phyloP scores from a whole-genome alignment of 2,329 filamentous ascomycete genomes.

The Bipolaris sorokiniana region DNA sequence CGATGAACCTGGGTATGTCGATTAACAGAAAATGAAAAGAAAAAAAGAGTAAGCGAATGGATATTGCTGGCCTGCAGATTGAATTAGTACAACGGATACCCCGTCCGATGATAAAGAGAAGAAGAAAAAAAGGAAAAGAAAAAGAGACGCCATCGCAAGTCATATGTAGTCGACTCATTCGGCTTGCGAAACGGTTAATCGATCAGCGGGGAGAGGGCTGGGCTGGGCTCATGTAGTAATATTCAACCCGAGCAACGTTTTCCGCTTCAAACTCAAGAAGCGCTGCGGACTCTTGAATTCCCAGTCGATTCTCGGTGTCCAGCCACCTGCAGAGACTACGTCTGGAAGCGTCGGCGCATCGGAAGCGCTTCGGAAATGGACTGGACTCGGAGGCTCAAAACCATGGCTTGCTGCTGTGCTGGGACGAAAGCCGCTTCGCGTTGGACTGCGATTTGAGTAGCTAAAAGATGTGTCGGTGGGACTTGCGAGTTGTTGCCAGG shows the following conservation, averaged over 20 bases:
- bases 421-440: conserved; percentile 11
- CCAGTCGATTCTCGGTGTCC: conserved; percentile 31
- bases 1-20: conserved; percentile 3
- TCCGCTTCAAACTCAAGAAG: conserved; percentile 29
- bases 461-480: conserved; percentile 14
- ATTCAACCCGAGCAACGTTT: conserved; percentile 17
- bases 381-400: conserved; percentile 1
- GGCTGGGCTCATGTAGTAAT: not conserved
- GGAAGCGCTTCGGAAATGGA: conserved; percentile 13
- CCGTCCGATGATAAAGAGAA: no score
- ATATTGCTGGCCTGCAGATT: conserved; percentile 9
- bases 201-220: no score
- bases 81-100: not conserved
- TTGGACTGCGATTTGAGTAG: conserved; percentile 3
- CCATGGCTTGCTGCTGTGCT: not conserved
- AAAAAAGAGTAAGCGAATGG: not conserved
- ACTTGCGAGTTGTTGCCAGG: conserved; percentile 21
- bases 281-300: conserved; percentile 25
- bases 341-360: conserved; percentile 28
- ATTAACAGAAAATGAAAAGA: not conserved
- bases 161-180: not conserved
- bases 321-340: conserved; percentile 21
- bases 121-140: not conserved
- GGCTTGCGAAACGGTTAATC: not conserved
- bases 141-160: conserved; percentile 4